Base-by-base conservation (phyloP, 2,329 filamentous ascomycete genomes). In the Pseudogymnoascus sp. region DNA sequence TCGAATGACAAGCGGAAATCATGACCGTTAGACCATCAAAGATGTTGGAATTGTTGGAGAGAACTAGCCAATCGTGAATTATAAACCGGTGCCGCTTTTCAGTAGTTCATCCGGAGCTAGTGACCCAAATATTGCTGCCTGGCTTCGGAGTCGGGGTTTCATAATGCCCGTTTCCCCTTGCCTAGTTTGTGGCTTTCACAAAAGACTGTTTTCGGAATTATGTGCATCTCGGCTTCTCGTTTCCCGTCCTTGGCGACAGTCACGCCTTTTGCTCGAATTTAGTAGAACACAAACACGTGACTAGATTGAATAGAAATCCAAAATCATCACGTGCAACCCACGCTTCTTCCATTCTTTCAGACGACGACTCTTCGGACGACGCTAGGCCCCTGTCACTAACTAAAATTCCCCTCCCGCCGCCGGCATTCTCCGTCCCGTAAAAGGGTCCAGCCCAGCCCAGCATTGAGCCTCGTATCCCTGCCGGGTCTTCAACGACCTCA, bases 21-120 rank as follows among this genome's bases (percentile, higher is more conserved):
- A 69, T 69, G 65, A 69, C 68, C 68, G 68, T 69, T 69, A 69
- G 68, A 69, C 68, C 68, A 69, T 69, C 63, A 60, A 63, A 63
- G 63, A 64, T 11, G 11, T 37, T 60, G 56, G 21, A 37, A 60
- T 53, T 53, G 46, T 53, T 53, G 5, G 23, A 53, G 14, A 14
- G 56, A 37, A 60, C 2, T 60, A 6, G 16, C 31, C 25, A 21
- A 34, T 36, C 16, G n/a, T 37, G 31, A 1, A 37, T n/a, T 37
- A 38, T 38, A 42, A 60, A 25, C 34, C 36, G n/a, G 9, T 60
- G 59, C 38, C 12, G 34, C 36, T 60, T 60, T 60, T 40, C 5
- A 12, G 5, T 14, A 40, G 34, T 40, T 60, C 40, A 28, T n/a
- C 59, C 56, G 18, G 56, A 36, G 31, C 56, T n/a, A 37, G 34